Evolutionary conservation across 768 basidiomycete genomes (phyloP), one percentile per base, ranked within the genome.

Genomic region (Suillus hirtellus): DNA sequence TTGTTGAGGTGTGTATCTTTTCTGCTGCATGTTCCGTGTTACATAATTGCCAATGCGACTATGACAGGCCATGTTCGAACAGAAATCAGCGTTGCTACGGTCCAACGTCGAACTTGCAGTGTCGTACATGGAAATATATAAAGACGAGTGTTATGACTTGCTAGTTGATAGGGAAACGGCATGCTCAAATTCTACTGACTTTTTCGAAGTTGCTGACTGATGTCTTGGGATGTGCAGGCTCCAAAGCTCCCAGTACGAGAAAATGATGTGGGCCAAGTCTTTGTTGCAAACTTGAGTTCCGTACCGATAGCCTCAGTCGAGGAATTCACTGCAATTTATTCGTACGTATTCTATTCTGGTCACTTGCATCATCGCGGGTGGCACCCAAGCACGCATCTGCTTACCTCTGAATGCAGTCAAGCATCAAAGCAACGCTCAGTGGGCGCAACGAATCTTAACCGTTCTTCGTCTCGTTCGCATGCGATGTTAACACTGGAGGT

Each of bases 111-210:
- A 81, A 1, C 75, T 88, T 27, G 70, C 80, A 6, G 78, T 90
- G 15, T 90, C 90, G 1, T 95, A 95, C 65, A 90, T 93, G 86
- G 93, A 96, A 73, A 93, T 96, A 60, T 93, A 95, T 76, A 92
- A 92, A 70, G 93, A 96, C 70, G 94, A 96, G 65, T 89, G 91
- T 3, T 95, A 92, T 69, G 94, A 95, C 71, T 82, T 96, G 31
- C 82, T 96, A 3, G 91, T 91, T 1, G 79, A 83, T 59, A 80
- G 89, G 59, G 89, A 89, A 63, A 85, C 81, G 61, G 89, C 89
- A 69, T 24, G 85, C 79, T 35, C 37, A 40, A 21, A 37, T 21
- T 59, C 1, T 46, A 24, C 3, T 31, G 10, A 53, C 35, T 11
- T 9, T 27, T 10, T 44, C 10, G 40, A 50, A 9, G 5, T 31